Conservation (phyloP, 148 eudicot genomes). For the Rhododendron molle region DNA sequence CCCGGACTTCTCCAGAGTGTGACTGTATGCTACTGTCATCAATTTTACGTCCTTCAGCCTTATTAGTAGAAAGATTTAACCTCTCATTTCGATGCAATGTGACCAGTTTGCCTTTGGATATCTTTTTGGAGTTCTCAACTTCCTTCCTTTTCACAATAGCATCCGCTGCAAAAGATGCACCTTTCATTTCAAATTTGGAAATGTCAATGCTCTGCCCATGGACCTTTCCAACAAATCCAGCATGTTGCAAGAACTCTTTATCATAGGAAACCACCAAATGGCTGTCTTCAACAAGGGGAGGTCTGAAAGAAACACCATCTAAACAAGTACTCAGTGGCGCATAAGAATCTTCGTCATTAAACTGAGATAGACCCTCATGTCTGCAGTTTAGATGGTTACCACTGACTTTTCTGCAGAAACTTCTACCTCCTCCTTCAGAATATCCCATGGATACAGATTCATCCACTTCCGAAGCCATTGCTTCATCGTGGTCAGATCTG, state of each 20-base stretch:
- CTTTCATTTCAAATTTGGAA: conserved; percentile 4
- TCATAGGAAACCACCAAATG: conserved; percentile 6
- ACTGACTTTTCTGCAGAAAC: not conserved
- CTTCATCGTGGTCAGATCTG: conserved; percentile 16
- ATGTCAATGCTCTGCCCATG: not conserved
- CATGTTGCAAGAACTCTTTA: conserved; percentile 4
- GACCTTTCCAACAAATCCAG: not conserved
- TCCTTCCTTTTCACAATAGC: conserved; percentile 22
- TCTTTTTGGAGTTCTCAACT: conserved; percentile 28
- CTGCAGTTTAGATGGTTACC: conserved; percentile 8
- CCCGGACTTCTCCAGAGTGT: conserved; percentile 10
- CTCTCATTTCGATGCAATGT: conserved; percentile 19
- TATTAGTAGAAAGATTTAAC: not conserved
- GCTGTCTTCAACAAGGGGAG: conserved; percentile 3
- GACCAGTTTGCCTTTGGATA: conserved; percentile 27
- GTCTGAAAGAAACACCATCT: not conserved
- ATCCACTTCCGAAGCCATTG: not conserved
- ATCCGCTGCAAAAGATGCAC: conserved; percentile 2
- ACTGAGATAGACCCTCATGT: conserved; percentile 1
- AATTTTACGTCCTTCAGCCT: conserved; percentile 10
- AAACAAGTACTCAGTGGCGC: not conserved
- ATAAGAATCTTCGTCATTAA: not conserved
- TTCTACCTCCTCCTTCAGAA: conserved; percentile 20
- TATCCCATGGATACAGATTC: conserved; percentile 18
- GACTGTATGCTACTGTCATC: conserved; percentile 12